These are phyloP conservation scores for Cryptococcus sp. DNA, from an alignment of 1,284 basidiomycete species.

Conservation along the genomic window DNA sequence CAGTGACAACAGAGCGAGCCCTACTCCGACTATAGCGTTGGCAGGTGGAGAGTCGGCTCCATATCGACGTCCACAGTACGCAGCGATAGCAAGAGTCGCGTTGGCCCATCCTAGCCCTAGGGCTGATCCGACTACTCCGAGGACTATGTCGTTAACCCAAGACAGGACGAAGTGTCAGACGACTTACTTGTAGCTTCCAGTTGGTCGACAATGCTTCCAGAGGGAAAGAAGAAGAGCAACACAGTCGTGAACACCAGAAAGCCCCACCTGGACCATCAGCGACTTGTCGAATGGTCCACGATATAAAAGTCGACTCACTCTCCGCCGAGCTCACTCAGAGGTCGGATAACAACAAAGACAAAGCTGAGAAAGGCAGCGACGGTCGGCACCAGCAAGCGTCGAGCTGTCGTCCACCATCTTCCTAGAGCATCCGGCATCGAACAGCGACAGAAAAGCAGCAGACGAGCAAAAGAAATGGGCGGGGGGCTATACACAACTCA, in stretches of 20 bases:
- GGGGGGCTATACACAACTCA: not conserved
- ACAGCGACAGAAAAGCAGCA: not conserved
- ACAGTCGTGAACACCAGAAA: conserved; percentile 43
- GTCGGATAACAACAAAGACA: conserved; percentile 31
- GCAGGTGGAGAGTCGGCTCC: conserved; percentile 27
- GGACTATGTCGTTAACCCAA: conserved; percentile 10
- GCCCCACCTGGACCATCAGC: conserved; percentile 32
- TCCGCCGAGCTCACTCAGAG: conserved; percentile 28
- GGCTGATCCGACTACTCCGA: conserved; percentile 33
- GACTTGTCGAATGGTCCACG: not conserved
- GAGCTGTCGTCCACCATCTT: not conserved
- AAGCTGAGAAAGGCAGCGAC: conserved; percentile 36
- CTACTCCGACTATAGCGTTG: conserved; percentile 33
- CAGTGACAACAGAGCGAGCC: conserved; percentile 34
- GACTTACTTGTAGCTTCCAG: conserved; percentile 38
- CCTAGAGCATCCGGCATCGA: not conserved
- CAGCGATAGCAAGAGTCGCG: conserved; percentile 35
- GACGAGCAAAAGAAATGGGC: not conserved
- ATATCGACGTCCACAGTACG: conserved; percentile 28
- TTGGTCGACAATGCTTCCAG: conserved; percentile 37
- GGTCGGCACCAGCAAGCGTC: conserved; percentile 20
- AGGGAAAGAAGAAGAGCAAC: conserved; percentile 46
- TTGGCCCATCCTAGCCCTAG: conserved; percentile 36
- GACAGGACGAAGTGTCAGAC: not conserved
- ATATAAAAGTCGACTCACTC: conserved; percentile 24